phyloP scores from a whole-genome alignment of 2,329 filamentous ascomycete genomes.

The Lecanosticta acicola region DNA sequence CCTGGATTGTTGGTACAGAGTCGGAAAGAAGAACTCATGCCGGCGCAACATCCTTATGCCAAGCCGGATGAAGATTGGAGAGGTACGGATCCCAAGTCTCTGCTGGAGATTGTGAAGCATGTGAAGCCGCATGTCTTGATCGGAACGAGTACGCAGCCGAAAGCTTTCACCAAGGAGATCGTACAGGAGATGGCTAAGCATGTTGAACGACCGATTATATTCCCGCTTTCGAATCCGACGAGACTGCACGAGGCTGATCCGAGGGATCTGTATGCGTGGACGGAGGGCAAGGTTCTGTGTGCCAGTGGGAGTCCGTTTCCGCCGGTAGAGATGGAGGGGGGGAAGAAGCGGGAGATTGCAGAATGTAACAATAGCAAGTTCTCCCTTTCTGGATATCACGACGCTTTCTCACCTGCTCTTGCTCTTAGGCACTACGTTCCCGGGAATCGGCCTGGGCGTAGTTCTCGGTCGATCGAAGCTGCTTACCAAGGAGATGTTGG shows the following conservation, averaged over 20 bases:
- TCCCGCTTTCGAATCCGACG: conserved; percentile 83
- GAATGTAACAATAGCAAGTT: conserved; percentile 90
- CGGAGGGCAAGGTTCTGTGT: conserved; percentile 67
- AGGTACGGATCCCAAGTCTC: conserved; percentile 49
- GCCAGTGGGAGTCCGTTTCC: conserved; percentile 80
- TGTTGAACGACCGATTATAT: conserved; percentile 72
- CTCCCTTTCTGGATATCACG: conserved; percentile 68
- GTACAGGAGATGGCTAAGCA: conserved; percentile 70
- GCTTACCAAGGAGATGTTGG: conserved; percentile 72
- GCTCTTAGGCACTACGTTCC: no score
- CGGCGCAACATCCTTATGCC: conserved; percentile 63
- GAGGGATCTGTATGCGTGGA: conserved; percentile 71
- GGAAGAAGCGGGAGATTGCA: conserved; percentile 55
- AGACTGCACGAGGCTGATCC: conserved; percentile 76
- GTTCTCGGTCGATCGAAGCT: conserved; percentile 63
- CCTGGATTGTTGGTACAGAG: conserved; percentile 62
- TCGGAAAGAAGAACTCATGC: conserved; percentile 55
- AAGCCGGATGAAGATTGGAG: conserved; percentile 61
- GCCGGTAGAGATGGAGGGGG: conserved; percentile 56
- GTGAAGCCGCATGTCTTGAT: conserved; percentile 77
- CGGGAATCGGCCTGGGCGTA: conserved; percentile 71
- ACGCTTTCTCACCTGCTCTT: no score
- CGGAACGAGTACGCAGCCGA: conserved; percentile 74
- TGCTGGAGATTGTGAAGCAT: conserved; percentile 62
- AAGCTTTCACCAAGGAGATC: conserved; percentile 68